Percentiles rank a stretch among this genome's conserved stretches.
phyloP scores from a whole-genome alignment of 169 alveolate genomes.

The Perkinsus chesapeaki region DNA sequence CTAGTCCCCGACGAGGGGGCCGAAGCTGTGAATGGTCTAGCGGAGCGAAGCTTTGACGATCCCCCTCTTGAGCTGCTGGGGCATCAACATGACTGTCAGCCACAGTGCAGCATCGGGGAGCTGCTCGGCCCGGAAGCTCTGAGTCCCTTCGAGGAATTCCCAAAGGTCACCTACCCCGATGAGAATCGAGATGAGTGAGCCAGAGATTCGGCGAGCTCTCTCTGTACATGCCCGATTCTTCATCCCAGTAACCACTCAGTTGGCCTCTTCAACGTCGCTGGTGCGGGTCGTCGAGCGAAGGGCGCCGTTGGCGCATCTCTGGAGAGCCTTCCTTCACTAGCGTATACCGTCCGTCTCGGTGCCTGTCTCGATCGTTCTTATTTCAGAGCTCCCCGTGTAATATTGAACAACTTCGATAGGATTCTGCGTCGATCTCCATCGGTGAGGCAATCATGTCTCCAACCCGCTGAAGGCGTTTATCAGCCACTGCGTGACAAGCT shows the following conservation, averaged over 20 bases:
- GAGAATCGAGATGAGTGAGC: neutral
- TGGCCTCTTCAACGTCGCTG: neutral
- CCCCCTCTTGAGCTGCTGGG: too few species aligned
- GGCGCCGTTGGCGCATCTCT: neutral
- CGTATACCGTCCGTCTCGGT: too few species aligned
- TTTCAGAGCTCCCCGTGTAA: neutral
- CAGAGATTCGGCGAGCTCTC: neutral
- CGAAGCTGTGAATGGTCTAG: neutral
- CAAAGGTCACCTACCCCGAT: neutral
- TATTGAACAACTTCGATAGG: neutral
- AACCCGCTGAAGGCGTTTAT: neutral
- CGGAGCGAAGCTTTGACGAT: neutral
- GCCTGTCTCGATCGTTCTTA: neutral
- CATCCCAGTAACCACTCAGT: neutral
- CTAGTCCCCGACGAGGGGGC: neutral
- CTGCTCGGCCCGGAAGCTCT: neutral
- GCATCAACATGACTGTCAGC: too few species aligned
- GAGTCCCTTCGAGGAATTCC: neutral
- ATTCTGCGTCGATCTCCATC: neutral
- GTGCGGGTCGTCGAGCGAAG: neutral
- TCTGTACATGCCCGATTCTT: neutral
- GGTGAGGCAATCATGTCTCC: neutral
- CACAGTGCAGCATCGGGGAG: neutral
- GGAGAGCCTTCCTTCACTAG: too few species aligned
- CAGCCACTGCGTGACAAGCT: neutral